These are phyloP conservation scores for Taiozyma onychis DNA, from an alignment of 1,139 yeast genomes.

Conservation along the genomic window DNA sequence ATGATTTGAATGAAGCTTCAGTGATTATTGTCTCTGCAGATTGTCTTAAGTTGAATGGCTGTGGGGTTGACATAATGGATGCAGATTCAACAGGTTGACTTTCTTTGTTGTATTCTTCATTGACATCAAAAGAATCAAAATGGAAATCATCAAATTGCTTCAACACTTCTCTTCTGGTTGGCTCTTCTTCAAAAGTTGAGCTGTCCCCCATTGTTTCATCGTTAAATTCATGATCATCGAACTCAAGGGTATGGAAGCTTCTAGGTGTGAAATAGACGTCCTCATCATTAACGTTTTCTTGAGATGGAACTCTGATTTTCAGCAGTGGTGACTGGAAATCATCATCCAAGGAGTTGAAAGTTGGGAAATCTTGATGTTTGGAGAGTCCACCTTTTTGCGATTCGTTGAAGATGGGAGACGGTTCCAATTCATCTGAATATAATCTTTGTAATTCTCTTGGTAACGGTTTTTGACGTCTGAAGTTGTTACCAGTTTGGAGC, in stretches of 20 bases:
- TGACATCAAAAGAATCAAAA: constrained; percentile 12
- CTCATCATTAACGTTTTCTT: constrained; percentile 3
- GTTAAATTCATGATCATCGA: not conserved
- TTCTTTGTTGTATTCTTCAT: not conserved
- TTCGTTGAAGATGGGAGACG: not conserved
- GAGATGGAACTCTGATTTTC: constrained; percentile 14
- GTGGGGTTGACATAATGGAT: not conserved
- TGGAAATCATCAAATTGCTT: not conserved
- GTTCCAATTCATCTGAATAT: not conserved
- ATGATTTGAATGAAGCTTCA: constrained; percentile 14
- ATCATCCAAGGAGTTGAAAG: constrained; percentile 17
- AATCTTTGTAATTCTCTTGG: not conserved
- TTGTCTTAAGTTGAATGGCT: not conserved
- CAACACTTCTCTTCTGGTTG: not conserved
- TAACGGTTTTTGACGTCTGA: not conserved
- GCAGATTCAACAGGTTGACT: not conserved
- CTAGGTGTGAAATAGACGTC: constrained; percentile 19
- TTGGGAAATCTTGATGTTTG: constrained; percentile 2
- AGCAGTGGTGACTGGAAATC: constrained; percentile 17
- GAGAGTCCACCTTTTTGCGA: not conserved
- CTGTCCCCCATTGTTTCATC: not conserved
- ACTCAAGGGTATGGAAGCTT: constrained; percentile 11
- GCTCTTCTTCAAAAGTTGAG: not conserved
- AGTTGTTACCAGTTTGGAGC: not conserved
- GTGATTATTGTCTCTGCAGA: constrained; percentile 10